A percentile compares a stretch with the other conserved stretches of the same genome.
phyloP scores from a whole-genome alignment of 1,139 yeast species.

The Trichomonascaceae sp. region DNA sequence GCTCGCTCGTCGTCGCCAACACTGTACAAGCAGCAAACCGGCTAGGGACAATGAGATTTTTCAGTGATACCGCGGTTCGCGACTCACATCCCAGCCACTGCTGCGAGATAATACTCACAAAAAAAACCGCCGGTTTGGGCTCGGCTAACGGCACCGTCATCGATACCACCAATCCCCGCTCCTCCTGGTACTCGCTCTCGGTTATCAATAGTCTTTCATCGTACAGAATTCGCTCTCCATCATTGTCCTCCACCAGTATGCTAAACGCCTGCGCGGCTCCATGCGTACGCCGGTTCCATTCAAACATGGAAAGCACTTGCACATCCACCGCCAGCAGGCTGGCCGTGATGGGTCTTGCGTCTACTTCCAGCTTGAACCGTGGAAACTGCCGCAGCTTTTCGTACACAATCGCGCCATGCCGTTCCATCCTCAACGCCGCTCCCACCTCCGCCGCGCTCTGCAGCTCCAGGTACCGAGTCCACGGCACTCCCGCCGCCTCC shows the following conservation, averaged over 20 bases:
- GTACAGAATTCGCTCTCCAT: slow-evolving; percentile 62
- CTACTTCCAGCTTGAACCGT: slow-evolving; percentile 40
- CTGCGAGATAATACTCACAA: slow-evolving; percentile 61
- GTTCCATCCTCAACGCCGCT: slow-evolving; percentile 64
- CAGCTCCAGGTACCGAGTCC: slow-evolving; percentile 61
- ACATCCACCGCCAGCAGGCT: slow-evolving; percentile 52
- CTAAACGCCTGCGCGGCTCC: slow-evolving; percentile 54
- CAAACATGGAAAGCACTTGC: slow-evolving; percentile 58
- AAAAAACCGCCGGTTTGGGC: slow-evolving; percentile 64
- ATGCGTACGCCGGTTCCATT: slow-evolving; percentile 57
- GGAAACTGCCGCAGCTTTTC: slow-evolving; percentile 66
- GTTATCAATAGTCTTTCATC: slow-evolving; percentile 43
- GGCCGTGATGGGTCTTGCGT: slow-evolving; percentile 66
- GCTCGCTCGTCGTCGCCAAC: slow-evolving; percentile 35
- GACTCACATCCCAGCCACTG: slow-evolving; percentile 73
- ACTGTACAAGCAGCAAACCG: slow-evolving; percentile 54
- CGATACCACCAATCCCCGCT: slow-evolving; percentile 38
- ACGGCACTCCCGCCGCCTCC: slow-evolving; percentile 74
- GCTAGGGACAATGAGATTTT: slow-evolving; percentile 47
- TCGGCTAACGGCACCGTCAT: slow-evolving; percentile 49
- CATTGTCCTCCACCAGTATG: slow-evolving; percentile 67
- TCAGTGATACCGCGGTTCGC: slow-evolving; percentile 47
- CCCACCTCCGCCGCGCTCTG: slow-evolving; percentile 62
- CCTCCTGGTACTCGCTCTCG: slow-evolving; percentile 35
- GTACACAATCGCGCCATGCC: slow-evolving; percentile 48